Evolutionary conservation across 2,329 filamentous ascomycete species (phyloP), one percentile per base, ranked within the genome.

Genomic region (Exserohilum rostratum): DNA sequence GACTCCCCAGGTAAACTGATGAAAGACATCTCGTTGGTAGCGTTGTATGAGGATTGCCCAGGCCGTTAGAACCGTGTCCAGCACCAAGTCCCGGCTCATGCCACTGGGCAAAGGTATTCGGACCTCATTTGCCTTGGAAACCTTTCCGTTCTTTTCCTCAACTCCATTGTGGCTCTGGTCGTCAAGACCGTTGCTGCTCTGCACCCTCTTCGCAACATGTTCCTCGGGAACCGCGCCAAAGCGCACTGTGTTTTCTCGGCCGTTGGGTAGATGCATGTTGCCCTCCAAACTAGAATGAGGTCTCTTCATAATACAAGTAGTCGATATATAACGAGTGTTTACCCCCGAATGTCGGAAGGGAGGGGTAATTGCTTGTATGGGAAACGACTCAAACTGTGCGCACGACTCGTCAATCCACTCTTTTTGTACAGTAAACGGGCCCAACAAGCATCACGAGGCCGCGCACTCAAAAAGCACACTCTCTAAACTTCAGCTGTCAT

Each of bases 11-110:
- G 67, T 64, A 27, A 71, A 70, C 3, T 66, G 59, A 17, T 70
- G 63, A 31, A 71, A 71, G 10, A 65, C 51, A 45, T 74, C 70
- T 25, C 67, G 61, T 52, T 71, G 70, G 42, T 73, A 73, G 27
- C 70, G 60, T 18, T 71, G 60, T 6, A 72, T 46, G 12, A 73
- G 58, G 30, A 72, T 54, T 6, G 67, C 57, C 71, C 71, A 74
- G 3, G 65, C 65, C 29, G 69, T 63, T n/a, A 73, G 55, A n/a
- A 71, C 46, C 1, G 55, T 60, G 12, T 70, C 62, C 33, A 73
- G 40, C 6, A 65, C 39, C 9, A 34, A 45, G 6, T 67, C 61
- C 6, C 40, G 22, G 1, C 57, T 27, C 6, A 43, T 52, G 33
- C 53, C 54, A 22, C 48, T 42, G 2, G 62, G 51, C 15, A 64